Base-by-base conservation (phyloP, 1,284 basidiomycete genomes). In the Cryptococcus wingfieldii region DNA sequence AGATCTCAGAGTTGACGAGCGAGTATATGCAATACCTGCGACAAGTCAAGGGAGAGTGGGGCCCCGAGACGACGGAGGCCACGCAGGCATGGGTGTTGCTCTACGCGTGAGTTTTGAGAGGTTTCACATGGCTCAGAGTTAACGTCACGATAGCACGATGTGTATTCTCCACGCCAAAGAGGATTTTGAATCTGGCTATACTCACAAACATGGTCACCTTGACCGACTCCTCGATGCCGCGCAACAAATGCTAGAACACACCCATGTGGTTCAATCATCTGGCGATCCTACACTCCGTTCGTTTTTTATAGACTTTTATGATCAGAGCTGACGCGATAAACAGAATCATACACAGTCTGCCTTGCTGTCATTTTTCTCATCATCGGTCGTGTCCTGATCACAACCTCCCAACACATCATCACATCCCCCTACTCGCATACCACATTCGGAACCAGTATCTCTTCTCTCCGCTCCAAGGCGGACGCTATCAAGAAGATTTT, bases 131-230 rank as follows among this genome's bases (percentile, higher is more conserved):
- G 31, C 31, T 8, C 10, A 10, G 31, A 34, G 31, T 34, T 6
- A 6, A 34, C 1, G 7, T 34, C 7, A 34, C 31, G 10, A 34
- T 10, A 34, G 31, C 31, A 34, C 31, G 10, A 8, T 64, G 47
- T 28, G 53, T 31, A 44, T 61, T 4, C 53, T 71, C 10, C 62
- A 67, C 51, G 56, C 59, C 34, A 66, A 62, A 51, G 64, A 66
- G 41, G 65, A 66, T 38, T 54, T 68, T 18, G 68, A 69, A 45
- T 45, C 61, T 4, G 50, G 55, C 14, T 47, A 51, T 3, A 53
- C 45, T 16, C 55, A 54, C 18, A 60, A 53, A 51, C 27, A 16
- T 12, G 62, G 65, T 41, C 51, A 61, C 45, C 56, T 65, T 41
- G 47, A 62, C 37, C 56, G 59, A 43, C 52, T 54, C n/a, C 60